Conservation (phyloP, 495 filamentous ascomycete species). For the Hypoxylon trugodes region DNA sequence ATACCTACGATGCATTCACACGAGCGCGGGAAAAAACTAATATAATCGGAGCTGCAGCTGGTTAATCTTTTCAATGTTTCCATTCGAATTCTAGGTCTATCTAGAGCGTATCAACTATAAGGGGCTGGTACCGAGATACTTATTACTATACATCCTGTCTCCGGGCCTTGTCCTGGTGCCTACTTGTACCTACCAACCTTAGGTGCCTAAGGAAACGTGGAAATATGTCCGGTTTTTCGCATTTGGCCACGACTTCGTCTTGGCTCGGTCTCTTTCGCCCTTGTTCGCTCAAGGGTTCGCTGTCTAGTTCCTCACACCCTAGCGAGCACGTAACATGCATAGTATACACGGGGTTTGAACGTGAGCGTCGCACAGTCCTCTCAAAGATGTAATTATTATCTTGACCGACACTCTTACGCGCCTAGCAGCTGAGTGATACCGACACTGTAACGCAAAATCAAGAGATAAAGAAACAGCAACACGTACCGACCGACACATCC, state of each 20-base stretch:
- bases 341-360: not conserved
- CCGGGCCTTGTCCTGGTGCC: not conserved
- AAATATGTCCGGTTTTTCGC: not conserved
- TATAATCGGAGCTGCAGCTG: not conserved
- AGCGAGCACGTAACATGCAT: not conserved
- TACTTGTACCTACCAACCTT: not conserved
- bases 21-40: not conserved
- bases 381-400: not conserved
- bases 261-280: not conserved
- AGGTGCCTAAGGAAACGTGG: too few relatives aligned
- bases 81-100: too few relatives aligned
- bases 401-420: constrained; percentile 39
- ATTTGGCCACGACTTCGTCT: not conserved
- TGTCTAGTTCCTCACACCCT: not conserved
- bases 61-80: too few relatives aligned
- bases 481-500: constrained; percentile 11
- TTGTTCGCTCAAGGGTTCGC: not conserved
- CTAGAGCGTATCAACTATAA: too few relatives aligned
- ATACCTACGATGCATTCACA: not conserved
- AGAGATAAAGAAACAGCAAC: constrained; percentile 1
- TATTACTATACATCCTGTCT: too few relatives aligned
- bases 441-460: constrained; percentile 7
- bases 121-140: too few relatives aligned
- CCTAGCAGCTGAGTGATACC: constrained; percentile 24
- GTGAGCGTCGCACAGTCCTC: not conserved